These are phyloP conservation scores for Chytriomyces sp. DNA, from an alignment of 192 early-diverging fungal genomes.

Conservation along the genomic window DNA sequence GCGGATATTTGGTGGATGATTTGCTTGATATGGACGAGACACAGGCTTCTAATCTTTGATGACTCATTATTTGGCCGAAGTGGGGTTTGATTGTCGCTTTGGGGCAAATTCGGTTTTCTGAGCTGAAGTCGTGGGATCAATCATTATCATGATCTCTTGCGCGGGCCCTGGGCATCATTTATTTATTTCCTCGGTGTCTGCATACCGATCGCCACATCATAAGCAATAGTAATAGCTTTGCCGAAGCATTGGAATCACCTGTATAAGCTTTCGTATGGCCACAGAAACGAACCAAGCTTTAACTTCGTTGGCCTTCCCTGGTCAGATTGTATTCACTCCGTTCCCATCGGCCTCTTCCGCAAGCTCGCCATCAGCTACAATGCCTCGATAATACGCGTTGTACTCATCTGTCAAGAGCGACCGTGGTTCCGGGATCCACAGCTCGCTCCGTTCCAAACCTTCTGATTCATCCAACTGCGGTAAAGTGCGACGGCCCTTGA, in stretches of 20 bases:
- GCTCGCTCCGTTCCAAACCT: background rate
- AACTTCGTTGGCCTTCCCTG: background rate
- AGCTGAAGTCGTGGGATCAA: too few relatives aligned
- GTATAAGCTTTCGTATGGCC: conserved; percentile 52
- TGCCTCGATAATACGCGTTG: conserved; percentile 31
- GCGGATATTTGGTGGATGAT: conserved; percentile 28
- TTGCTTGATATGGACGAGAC: conserved; percentile 15
- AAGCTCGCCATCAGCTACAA: conserved; percentile 26
- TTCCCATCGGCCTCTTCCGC: conserved; percentile 19
- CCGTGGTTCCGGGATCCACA: conserved; percentile 24
- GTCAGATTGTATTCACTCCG: conserved; percentile 26
- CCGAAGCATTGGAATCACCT: conserved; percentile 56
- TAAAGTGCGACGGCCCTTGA: conserved; percentile 1
- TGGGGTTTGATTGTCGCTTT: too few relatives aligned
- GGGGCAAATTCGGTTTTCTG: too few relatives aligned
- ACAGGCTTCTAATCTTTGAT: conserved; percentile 4
- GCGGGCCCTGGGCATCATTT: conserved; percentile 61
- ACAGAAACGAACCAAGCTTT: too few relatives aligned
- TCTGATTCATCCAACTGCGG: conserved; percentile 7
- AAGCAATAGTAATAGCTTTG: conserved; percentile 62
- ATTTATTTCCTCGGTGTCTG: conserved; percentile 53
- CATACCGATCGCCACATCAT: conserved; percentile 66
- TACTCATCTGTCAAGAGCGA: conserved; percentile 13
- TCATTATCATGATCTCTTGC: conserved; percentile 66
- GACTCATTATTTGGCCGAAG: too few relatives aligned